phyloP scores from a whole-genome alignment of 441 rosid species.

The Bruguiera hainesii region DNA sequence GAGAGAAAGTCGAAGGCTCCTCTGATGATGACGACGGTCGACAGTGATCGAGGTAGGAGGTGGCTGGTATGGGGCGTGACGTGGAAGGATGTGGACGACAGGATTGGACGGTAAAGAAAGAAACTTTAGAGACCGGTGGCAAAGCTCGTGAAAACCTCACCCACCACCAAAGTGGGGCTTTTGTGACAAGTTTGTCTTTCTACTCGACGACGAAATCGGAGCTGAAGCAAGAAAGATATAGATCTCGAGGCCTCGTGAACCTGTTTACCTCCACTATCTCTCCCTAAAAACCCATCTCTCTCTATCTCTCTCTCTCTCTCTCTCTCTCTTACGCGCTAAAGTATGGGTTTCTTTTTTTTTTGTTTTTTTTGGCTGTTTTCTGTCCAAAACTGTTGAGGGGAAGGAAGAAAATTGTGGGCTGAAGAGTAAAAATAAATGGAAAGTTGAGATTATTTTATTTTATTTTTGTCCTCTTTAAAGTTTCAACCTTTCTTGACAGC shows the following conservation, averaged over 20 bases:
- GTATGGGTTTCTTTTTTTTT: not conserved
- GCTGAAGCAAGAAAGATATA: conserved; percentile 20
- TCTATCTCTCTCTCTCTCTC: not conserved
- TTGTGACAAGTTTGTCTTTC: not conserved
- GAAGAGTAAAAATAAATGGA: too few relatives aligned
- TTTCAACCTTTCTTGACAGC: not conserved
- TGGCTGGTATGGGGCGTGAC: conserved; percentile 17
- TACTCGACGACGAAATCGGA: not conserved
- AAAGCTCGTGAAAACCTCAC: conserved; percentile 61
- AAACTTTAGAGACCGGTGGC: conserved; percentile 29
- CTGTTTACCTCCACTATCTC: conserved; percentile 12
- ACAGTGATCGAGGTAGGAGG: conserved; percentile 18
- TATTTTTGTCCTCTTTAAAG: not conserved
- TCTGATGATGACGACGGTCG: conserved; percentile 14
- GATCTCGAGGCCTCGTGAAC: conserved; percentile 35
- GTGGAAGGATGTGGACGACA: conserved; percentile 38
- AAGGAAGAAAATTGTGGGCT: not conserved
- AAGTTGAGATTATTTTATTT: not conserved
- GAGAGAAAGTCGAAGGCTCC: not conserved
- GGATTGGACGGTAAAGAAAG: conserved; percentile 39
- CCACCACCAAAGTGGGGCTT: conserved; percentile 38
- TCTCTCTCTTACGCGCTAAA: not conserved
- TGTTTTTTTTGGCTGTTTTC: conserved; percentile 6
- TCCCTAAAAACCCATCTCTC: conserved; percentile 6
- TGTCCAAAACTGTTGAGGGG: conserved; percentile 17